A percentile compares a stretch with the other conserved stretches of the same genome.
These are phyloP conservation scores for Gamsiella multidivaricata DNA, from an alignment of 192 early-diverging fungal species.

Conservation along the genomic window DNA sequence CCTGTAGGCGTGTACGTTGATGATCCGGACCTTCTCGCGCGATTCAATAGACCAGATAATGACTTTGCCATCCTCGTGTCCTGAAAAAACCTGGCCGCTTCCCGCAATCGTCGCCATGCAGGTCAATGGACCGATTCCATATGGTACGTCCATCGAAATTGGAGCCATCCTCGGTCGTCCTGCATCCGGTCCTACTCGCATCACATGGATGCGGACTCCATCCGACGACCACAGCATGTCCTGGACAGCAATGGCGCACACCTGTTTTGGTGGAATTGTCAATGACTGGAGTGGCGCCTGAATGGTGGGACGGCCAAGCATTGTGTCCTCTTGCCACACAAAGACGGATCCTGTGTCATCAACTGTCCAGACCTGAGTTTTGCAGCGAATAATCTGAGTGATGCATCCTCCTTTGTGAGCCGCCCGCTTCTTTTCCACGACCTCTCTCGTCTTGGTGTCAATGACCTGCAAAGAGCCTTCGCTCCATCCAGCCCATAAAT, in stretches of 20 bases:
- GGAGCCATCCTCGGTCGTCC: slow-evolving; percentile 30
- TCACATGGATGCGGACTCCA: slow-evolving; percentile 68
- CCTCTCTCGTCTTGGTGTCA: slow-evolving; percentile 54
- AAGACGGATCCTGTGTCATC: slow-evolving; percentile 73
- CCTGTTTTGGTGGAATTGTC: slow-evolving; percentile 57
- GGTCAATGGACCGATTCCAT: slow-evolving; percentile 68
- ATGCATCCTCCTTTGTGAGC: slow-evolving; percentile 45
- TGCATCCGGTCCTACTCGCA: slow-evolving; percentile 54
- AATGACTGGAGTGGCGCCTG: slow-evolving; percentile 52
- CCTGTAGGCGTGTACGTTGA: slow-evolving; percentile 72
- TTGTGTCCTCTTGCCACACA: slow-evolving; percentile 61
- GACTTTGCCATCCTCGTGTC: slow-evolving; percentile 86
- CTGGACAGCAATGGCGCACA: slow-evolving; percentile 62
- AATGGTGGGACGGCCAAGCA: slow-evolving; percentile 46
- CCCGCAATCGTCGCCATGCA: slow-evolving; percentile 63
- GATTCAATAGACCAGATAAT: slow-evolving; percentile 72
- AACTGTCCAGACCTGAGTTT: slow-evolving; percentile 72
- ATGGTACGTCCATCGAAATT: slow-evolving; percentile 53
- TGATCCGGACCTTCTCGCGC: slow-evolving; percentile 56
- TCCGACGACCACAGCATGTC: slow-evolving; percentile 70
- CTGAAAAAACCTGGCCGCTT: slow-evolving; percentile 66
- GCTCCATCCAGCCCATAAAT: slow-evolving; percentile 72
- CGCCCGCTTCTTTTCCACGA: slow-evolving; percentile 48
- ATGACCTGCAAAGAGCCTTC: slow-evolving; percentile 71
- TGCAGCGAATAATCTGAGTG: slow-evolving; percentile 69